phyloP scores from a whole-genome alignment of 2,329 filamentous ascomycete genomes.

The Beauveria bassiana region DNA sequence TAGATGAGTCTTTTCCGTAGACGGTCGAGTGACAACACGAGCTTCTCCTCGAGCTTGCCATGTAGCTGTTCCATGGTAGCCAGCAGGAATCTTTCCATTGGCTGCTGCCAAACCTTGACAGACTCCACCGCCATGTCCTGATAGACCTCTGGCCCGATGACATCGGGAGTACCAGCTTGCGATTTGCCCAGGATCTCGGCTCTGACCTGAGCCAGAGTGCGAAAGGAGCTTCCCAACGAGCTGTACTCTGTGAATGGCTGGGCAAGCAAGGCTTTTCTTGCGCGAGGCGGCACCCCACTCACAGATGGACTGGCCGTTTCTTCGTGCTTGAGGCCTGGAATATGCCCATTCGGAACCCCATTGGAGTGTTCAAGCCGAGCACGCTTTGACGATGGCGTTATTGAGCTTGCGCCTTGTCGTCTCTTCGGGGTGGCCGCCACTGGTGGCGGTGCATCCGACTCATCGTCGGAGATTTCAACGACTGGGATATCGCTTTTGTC shows the following conservation, averaged over 20 bases:
- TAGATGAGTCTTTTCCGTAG: constrained; percentile 43
- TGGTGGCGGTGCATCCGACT: constrained; percentile 24
- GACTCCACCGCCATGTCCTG: constrained; percentile 49
- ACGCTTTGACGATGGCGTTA: constrained; percentile 26
- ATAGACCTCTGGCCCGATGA: constrained; percentile 53
- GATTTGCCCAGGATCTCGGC: constrained; percentile 46
- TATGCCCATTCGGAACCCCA: constrained; percentile 8
- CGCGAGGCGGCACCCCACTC: constrained; percentile 16
- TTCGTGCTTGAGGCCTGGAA: constrained; percentile 27
- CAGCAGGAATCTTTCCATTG: constrained; percentile 41
- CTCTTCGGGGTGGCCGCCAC: constrained; percentile 22
- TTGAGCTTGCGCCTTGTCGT: constrained; percentile 18
- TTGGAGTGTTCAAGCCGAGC: constrained; percentile 1
- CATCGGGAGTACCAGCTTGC: constrained; percentile 49
- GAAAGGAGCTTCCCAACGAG: constrained; percentile 31
- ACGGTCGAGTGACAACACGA: constrained; percentile 39
- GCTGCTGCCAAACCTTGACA: constrained; percentile 49
- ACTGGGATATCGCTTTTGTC: constrained; percentile 27
- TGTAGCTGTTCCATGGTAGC: constrained; percentile 42
- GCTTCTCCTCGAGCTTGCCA: constrained; percentile 35
- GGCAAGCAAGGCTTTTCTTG: constrained; percentile 17
- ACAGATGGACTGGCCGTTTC: constrained; percentile 20
- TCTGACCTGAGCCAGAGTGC: constrained; percentile 44
- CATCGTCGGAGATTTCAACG: constrained; percentile 33
- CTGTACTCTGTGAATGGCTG: constrained; percentile 33